Conservation (phyloP, 1,284 basidiomycete genomes). For the Malassezia cuniculi region DNA sequence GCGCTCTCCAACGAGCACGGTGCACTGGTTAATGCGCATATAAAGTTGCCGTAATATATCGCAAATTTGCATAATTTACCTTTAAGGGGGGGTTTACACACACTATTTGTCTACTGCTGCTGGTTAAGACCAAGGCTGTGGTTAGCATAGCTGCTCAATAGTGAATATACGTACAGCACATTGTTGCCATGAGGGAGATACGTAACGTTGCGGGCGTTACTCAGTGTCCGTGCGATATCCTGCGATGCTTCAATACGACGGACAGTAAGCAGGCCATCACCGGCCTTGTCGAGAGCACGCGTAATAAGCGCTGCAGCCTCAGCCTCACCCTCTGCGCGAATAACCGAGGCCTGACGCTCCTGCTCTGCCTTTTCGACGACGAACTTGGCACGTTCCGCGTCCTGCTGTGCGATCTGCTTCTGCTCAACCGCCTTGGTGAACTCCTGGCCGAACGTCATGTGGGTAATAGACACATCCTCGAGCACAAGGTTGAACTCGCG, state of each 20-base stretch:
- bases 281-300: conserved; percentile 78
- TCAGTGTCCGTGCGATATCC: conserved; percentile 60
- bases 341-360: conserved; percentile 94
- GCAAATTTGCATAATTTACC: too few species aligned
- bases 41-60: too few species aligned
- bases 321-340: conserved; percentile 94
- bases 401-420: conserved; percentile 92
- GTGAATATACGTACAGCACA: conserved; percentile 33
- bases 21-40: conserved; percentile 7
- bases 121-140: conserved; percentile 9
- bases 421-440: conserved; percentile 79
- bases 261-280: conserved; percentile 87
- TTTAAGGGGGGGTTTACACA: too few species aligned
- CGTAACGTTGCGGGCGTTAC: conserved; percentile 46
- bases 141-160: conserved; percentile 1
- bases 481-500: conserved; percentile 90
- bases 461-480: conserved; percentile 86
- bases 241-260: conserved; percentile 95
- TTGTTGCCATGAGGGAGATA: conserved; percentile 47
- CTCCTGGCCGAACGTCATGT: conserved; percentile 52
- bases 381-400: conserved; percentile 88
- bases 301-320: conserved; percentile 78
- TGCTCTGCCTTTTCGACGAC: conserved; percentile 93
- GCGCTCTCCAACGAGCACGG: conserved; percentile 8
- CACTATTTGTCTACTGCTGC: conserved; percentile 1